Evolutionary conservation across 2,329 filamentous ascomycete genomes (phyloP).

Genomic region (Chaetomium strumarium): DNA sequence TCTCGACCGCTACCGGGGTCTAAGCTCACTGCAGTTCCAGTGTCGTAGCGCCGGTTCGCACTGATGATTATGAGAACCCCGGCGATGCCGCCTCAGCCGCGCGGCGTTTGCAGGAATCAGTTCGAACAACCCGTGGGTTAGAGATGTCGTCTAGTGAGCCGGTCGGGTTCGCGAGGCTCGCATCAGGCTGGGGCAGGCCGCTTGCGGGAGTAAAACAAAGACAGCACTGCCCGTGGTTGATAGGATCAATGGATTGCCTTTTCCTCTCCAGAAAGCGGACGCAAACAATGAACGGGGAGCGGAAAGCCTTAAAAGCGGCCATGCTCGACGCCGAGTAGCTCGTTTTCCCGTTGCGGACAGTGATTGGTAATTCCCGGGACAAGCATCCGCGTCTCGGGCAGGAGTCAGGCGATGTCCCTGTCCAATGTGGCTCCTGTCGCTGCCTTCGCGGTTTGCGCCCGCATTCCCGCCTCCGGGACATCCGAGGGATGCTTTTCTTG

Average conservation of each 20-base stretch:
- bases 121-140: background rate
- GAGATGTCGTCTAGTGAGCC: background rate
- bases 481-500: conserved; percentile 9
- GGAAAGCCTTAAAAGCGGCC: background rate
- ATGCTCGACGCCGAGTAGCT: conserved; percentile 22
- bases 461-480: conserved; percentile 8
- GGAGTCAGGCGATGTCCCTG: conserved; percentile 9
- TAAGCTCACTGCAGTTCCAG: background rate
- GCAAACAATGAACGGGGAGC: background rate
- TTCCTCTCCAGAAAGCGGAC: conserved; percentile 1
- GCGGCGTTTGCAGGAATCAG: background rate
- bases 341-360: conserved; percentile 25
- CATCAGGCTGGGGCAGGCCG: background rate
- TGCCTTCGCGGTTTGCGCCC: conserved; percentile 5
- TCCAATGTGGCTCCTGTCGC: background rate
- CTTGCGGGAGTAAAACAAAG: background rate
- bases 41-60: too few species aligned
- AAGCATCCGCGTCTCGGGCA: background rate
- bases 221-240: background rate
- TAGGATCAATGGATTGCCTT: background rate
- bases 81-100: too few species aligned
- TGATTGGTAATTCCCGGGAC: conserved; percentile 12
- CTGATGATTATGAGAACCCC: too few species aligned
- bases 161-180: background rate
- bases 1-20: background rate